A percentile compares a stretch with the other conserved stretches of the same genome.
Conservation (phyloP, 2,329 filamentous ascomycete species). For the Phialemonium atrogriseum region DNA sequence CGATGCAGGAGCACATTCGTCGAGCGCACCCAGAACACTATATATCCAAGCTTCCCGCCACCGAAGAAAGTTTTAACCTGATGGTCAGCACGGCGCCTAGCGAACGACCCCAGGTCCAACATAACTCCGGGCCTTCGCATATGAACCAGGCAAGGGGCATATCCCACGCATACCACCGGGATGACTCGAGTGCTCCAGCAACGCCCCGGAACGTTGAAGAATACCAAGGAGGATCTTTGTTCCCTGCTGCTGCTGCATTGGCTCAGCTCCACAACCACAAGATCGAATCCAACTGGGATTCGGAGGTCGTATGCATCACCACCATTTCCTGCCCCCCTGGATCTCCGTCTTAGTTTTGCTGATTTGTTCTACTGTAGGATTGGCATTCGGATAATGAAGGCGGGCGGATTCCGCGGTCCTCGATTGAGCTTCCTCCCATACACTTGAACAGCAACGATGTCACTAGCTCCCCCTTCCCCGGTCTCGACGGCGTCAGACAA, state of each 20-base stretch:
- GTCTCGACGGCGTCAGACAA: constrained; percentile 50
- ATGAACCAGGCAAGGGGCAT: constrained; percentile 35
- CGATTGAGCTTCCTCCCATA: constrained; percentile 66
- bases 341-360: constrained; percentile 4
- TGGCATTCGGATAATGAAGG: constrained; percentile 65
- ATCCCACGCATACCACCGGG: constrained; percentile 57
- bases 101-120: constrained; percentile 23
- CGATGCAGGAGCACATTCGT: constrained; percentile 99
- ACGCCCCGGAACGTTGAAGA: constrained; percentile 66
- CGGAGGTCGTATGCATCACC: constrained; percentile 56
- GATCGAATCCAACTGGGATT: constrained; percentile 68
- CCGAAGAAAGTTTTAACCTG: constrained; percentile 91
- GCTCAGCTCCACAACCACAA: constrained; percentile 76
- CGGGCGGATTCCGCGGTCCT: constrained; percentile 53
- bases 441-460: constrained; percentile 50
- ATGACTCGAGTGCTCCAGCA: constrained; percentile 57
- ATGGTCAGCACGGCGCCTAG: constrained; percentile 89
- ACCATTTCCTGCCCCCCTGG: constrained; percentile 2
- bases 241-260: constrained; percentile 73
- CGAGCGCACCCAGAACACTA: constrained; percentile 95
- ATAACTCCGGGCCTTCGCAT: constrained; percentile 22
- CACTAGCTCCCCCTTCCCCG: constrained; percentile 66
- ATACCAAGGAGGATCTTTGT: constrained; percentile 52
- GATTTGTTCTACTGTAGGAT: constrained; percentile 39
- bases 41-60: constrained; percentile 94